Evolutionary conservation across 345 rosid species (phyloP).

Genomic region (Dovyalis caffra): DNA sequence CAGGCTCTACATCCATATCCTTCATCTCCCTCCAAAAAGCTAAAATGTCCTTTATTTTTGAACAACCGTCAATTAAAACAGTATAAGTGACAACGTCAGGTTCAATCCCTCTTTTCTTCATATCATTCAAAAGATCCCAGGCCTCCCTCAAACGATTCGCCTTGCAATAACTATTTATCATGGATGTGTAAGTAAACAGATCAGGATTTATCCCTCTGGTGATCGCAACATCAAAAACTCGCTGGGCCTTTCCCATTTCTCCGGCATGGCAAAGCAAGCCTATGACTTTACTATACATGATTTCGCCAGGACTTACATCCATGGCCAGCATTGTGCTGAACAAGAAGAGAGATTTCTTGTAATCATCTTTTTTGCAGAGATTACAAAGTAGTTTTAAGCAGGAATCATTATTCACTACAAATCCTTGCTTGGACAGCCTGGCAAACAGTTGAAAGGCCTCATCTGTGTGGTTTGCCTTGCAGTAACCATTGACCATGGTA

Average conservation of each 20-base stretch:
- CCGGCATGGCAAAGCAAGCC: constrained; percentile 42
- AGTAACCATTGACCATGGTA: constrained; percentile 64
- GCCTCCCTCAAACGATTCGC: constrained; percentile 42
- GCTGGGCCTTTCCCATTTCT: constrained; percentile 39
- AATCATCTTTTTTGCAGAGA: constrained; percentile 45
- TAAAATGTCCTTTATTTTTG: constrained; percentile 41
- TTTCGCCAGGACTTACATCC: too few species aligned
- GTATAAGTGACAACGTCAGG: constrained; percentile 65
- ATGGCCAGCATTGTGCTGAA: constrained; percentile 41
- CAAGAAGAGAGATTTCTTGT: constrained; percentile 35
- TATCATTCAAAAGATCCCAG: constrained; percentile 37
- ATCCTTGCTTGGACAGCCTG: constrained; percentile 28
- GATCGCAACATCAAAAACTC: constrained; percentile 36
- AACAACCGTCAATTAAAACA: constrained; percentile 51
- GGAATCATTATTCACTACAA: constrained; percentile 32
- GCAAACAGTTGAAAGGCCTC: constrained; percentile 47
- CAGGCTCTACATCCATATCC: constrained; percentile 38
- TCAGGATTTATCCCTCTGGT: constrained; percentile 43
- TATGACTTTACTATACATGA: constrained; percentile 51
- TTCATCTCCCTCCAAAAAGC: too few species aligned
- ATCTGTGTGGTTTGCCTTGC: constrained; percentile 39
- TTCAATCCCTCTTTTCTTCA: constrained; percentile 57
- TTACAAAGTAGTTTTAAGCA: constrained; percentile 54
- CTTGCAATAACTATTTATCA: constrained; percentile 65
- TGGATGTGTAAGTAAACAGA: constrained; percentile 51